Conservation (phyloP, 768 basidiomycete genomes). For the Leccinum longicurvipes region DNA sequence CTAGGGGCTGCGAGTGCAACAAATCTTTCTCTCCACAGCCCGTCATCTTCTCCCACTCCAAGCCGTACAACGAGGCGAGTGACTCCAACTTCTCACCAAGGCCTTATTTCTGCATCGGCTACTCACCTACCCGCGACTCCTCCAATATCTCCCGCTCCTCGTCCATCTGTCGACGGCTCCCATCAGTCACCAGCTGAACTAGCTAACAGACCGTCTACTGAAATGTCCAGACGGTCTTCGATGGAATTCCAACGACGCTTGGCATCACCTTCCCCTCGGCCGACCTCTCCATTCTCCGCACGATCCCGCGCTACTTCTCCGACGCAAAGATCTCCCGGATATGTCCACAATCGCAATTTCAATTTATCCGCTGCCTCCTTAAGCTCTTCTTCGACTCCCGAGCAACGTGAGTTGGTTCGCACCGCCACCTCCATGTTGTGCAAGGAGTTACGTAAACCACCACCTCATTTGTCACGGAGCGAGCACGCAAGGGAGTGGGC, state of each 20-base stretch:
- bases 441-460: constrained; percentile 61
- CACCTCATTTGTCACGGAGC: constrained; percentile 49
- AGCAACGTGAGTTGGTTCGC: constrained; percentile 67
- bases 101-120: constrained; percentile 46
- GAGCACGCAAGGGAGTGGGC: constrained; percentile 63
- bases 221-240: constrained; percentile 15
- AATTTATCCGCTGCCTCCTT: constrained; percentile 63
- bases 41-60: constrained; percentile 39
- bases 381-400: constrained; percentile 45
- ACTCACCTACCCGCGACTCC: constrained; percentile 46
- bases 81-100: constrained; percentile 40
- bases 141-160: constrained; percentile 26
- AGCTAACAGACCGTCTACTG: constrained; percentile 31
- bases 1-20: constrained; percentile 37
- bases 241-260: constrained; percentile 27
- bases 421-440: constrained; percentile 61
- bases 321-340: constrained; percentile 38
- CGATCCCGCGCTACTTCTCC: constrained; percentile 47
- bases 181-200: constrained; percentile 39
- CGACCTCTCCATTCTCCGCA: constrained; percentile 43
- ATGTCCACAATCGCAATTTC: constrained; percentile 52
- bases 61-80: constrained; percentile 36
- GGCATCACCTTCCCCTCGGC: constrained; percentile 33
- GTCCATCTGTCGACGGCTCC: constrained; percentile 29
- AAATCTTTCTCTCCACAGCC: constrained; percentile 39